Conservation (phyloP, 2,329 filamentous ascomycete genomes). For the Anthostomella pinea region DNA sequence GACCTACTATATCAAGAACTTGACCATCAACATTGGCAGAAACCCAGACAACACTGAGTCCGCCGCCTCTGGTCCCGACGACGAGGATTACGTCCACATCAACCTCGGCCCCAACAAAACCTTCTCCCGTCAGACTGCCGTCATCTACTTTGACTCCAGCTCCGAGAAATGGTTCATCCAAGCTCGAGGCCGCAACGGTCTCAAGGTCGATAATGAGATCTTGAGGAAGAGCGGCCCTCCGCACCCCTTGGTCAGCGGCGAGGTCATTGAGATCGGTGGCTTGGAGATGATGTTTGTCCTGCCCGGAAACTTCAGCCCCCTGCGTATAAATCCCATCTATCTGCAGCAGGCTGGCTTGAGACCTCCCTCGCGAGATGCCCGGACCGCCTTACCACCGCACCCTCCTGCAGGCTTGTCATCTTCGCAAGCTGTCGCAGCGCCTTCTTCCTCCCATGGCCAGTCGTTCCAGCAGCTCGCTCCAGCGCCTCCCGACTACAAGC, state of each 20-base stretch:
- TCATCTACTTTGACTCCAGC: slow-evolving; percentile 69
- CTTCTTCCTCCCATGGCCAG: slow-evolving; percentile 24
- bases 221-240: slow-evolving; percentile 64
- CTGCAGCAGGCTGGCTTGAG: slow-evolving; percentile 61
- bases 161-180: slow-evolving; percentile 75
- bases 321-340: slow-evolving; percentile 67
- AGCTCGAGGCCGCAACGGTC: slow-evolving; percentile 88
- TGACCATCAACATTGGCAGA: slow-evolving; percentile 74
- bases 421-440: slow-evolving; percentile 19
- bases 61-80: slow-evolving; percentile 42
- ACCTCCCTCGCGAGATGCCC: slow-evolving; percentile 24
- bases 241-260: slow-evolving; percentile 72
- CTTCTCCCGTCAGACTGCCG: slow-evolving; percentile 73
- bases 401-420: slow-evolving; percentile 27
- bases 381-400: slow-evolving; percentile 28
- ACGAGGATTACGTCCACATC: slow-evolving; percentile 67
- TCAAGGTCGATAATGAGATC: slow-evolving; percentile 74
- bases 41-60: slow-evolving; percentile 53
- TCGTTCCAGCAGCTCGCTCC: slow-evolving; percentile 51
- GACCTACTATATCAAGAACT: slow-evolving; percentile 78
- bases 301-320: slow-evolving; percentile 66
- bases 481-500: slow-evolving; percentile 57
- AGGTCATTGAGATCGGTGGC: slow-evolving; percentile 86
- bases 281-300: slow-evolving; percentile 99
- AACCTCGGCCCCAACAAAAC: slow-evolving; percentile 84